A percentile compares a stretch with the other conserved stretches of the same genome.
Conservation (phyloP, 345 rosid species). For the Combretum micranthum region DNA sequence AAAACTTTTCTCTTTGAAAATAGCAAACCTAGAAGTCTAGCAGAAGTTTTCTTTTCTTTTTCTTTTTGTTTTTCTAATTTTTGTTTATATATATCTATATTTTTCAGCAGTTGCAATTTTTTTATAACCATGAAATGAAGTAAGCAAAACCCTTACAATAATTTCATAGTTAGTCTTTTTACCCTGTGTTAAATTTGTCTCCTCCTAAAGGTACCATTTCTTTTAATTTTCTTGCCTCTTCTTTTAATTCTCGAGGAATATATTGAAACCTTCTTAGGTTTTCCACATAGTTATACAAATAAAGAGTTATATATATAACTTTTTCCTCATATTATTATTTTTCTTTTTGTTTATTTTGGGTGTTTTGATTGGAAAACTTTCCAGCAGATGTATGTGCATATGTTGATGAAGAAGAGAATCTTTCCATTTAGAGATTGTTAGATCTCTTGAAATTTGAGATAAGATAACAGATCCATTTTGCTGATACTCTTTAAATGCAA, state of each 20-base stretch:
- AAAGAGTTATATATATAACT: background rate
- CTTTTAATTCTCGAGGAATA: background rate
- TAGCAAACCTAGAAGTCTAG: background rate
- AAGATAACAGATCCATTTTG: background rate
- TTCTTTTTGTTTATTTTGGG: background rate
- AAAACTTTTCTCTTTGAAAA: background rate
- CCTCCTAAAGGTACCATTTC: conserved; percentile 1
- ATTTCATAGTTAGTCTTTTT: too few relatives aligned
- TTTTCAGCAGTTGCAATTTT: conserved; percentile 12
- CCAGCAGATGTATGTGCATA: background rate
- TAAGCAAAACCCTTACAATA: too few relatives aligned
- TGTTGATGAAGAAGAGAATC: too few relatives aligned
- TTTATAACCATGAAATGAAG: background rate
- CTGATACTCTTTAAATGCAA: background rate
- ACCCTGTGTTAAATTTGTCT: too few relatives aligned
- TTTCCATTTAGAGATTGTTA: conserved; percentile 2
- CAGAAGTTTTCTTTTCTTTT: background rate
- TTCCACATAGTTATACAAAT: too few relatives aligned
- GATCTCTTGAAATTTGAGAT: conserved; percentile 5
- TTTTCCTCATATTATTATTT: background rate
- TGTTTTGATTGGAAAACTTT: background rate
- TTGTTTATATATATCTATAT: background rate
- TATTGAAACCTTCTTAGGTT: background rate
- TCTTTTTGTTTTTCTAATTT: background rate
- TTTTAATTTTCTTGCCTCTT: conserved; percentile 2